Evolutionary conservation across 345 rosid species (phyloP).

Genomic region (Viola odorata): DNA sequence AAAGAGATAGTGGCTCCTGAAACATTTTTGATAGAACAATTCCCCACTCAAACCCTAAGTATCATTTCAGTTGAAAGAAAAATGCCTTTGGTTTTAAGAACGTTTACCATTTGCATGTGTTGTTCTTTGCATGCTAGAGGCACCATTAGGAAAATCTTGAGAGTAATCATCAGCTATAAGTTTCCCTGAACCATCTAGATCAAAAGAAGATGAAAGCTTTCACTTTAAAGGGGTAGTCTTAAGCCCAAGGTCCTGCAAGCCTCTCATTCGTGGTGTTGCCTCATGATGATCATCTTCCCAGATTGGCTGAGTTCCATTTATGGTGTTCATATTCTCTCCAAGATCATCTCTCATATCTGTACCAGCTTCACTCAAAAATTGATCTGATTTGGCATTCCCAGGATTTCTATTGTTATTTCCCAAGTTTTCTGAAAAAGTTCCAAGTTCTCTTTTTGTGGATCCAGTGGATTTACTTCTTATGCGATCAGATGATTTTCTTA

Average conservation of each 20-base stretch:
- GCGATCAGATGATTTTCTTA: constrained; percentile 44
- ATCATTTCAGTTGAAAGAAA: not conserved
- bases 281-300: constrained; percentile 46
- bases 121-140: constrained; percentile 42
- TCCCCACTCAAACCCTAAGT: constrained; percentile 11
- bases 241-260: constrained; percentile 76
- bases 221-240: constrained; percentile 55
- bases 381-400: constrained; percentile 30
- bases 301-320: constrained; percentile 21
- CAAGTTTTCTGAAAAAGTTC: constrained; percentile 31
- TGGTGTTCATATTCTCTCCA: constrained; percentile 12
- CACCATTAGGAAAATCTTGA: constrained; percentile 42
- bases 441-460: constrained; percentile 35
- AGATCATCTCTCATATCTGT: constrained; percentile 21
- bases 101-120: constrained; percentile 52
- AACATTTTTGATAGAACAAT: constrained; percentile 20
- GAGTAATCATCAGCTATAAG: constrained; percentile 33
- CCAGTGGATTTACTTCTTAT: constrained; percentile 34
- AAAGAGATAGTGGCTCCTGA: constrained; percentile 15
- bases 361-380: constrained; percentile 25
- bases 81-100: constrained; percentile 1
- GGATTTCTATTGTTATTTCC: constrained; percentile 36
- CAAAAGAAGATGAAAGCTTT: constrained; percentile 41
- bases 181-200: constrained; percentile 41
- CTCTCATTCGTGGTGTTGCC: constrained; percentile 73